Evolutionary conservation across 1,139 yeast genomes (phyloP).

Genomic region (Saccharomyces hybrid): DNA sequence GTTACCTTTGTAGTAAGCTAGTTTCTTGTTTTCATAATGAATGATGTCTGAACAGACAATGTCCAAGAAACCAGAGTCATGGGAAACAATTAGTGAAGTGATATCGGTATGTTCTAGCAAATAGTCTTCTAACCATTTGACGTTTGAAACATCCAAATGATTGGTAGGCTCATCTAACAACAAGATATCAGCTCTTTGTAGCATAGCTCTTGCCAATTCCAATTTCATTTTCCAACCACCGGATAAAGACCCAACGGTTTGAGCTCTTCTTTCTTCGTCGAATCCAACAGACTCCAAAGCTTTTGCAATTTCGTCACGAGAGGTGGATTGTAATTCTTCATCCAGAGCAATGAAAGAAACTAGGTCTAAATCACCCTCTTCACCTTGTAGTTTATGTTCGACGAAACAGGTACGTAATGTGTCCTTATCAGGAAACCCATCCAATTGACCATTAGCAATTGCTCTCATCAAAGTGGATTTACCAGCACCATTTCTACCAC

Average conservation of each 20-base stretch:
- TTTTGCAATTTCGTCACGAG: conserved; percentile 58
- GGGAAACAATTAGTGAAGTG: conserved; percentile 92
- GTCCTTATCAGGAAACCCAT: conserved; percentile 91
- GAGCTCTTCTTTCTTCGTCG: conserved; percentile 79
- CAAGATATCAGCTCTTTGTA: conserved; percentile 92
- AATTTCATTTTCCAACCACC: conserved; percentile 99
- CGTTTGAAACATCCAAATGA: conserved; percentile 92
- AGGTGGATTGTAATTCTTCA: conserved; percentile 61
- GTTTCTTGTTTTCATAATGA: conserved; percentile 91
- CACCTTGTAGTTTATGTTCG: conserved; percentile 93
- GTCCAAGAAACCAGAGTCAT: conserved; percentile 94
- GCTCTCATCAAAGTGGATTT: conserved; percentile 96
- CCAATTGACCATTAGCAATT: conserved; percentile 92
- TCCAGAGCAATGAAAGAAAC: conserved; percentile 87
- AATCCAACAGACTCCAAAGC: conserved; percentile 86
- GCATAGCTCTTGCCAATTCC: conserved; percentile 96
- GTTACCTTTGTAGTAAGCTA: conserved; percentile 94
- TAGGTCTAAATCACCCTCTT: conserved; percentile 84
- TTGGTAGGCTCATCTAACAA: conserved; percentile 97
- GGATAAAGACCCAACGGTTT: conserved; percentile 86
- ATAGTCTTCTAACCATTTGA: conserved; percentile 88
- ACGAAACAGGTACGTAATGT: conserved; percentile 90
- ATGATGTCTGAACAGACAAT: conserved; percentile 93
- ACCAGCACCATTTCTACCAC: conserved; percentile 99
- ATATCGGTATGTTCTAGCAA: conserved; percentile 73